Base-by-base conservation (phyloP, 164 flowering plant genomes). In the Pachysandra terminalis region DNA sequence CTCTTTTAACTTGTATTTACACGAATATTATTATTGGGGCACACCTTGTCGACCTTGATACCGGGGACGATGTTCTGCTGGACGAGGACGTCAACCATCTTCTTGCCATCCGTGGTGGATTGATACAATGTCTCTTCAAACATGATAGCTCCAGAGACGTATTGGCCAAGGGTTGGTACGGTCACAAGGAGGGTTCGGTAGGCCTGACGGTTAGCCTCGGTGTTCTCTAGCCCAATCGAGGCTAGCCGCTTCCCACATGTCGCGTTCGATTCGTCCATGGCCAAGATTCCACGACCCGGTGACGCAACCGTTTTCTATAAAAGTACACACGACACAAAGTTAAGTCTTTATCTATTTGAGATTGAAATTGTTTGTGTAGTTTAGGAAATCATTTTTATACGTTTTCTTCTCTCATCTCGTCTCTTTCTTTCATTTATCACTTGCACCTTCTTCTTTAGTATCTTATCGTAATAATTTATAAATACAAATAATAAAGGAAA, bases 81-180 rank as follows among this genome's bases (percentile, higher is more conserved):
- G 21, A 71, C 75, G 5, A 90, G 88, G 13, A 87, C 84, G 60
- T 88, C 94, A 22, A 91, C 96, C 24, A 91, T 86, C 81, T 90
- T 90, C 81, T 79, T 84, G 28, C 97, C 96, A 51, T 88, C 95
- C 9, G 32, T 37, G 61, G 94, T 90, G 68, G 90, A 88, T 63
- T 90, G 97, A 87, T 90, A 91, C 72, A 91, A 93, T 23, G 97
- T 91, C 83, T 91, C 93, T 83, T 91, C 97, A 65, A 91, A 91
- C 65, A 91, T 86, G 72, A 87, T 92, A 66, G 96, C 92, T 48
- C 97, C 97, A 19, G 97, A 92, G 78, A 91, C 71, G 86, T 85
- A 90, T 64, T 91, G 67, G 14, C 97, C 97, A 14, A 92, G 90
- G 14, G 87, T 90, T 22, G 96, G 95, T 25, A 77, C 90, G 0